A percentile compares a stretch with the other conserved stretches of the same genome.
Conservation (phyloP, 257 asterid genomes). For the Anisodus acutangulus region DNA sequence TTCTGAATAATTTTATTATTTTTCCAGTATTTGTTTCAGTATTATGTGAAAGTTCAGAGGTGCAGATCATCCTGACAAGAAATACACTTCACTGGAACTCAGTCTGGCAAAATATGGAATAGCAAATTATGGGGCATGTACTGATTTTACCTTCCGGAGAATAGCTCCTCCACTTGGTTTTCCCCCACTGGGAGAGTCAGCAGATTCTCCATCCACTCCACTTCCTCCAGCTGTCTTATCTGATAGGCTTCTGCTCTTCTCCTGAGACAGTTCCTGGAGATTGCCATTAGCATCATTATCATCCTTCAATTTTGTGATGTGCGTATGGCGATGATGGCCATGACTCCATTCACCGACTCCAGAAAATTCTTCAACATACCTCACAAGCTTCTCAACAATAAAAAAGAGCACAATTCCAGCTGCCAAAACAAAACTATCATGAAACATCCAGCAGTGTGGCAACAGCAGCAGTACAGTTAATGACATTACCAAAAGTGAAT, state of each 20-base stretch:
- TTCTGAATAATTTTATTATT: neutral
- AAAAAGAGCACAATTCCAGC: slow-evolving; percentile 91
- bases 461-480: neutral
- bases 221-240: slow-evolving; percentile 43
- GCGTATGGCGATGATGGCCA: slow-evolving; percentile 64
- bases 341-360: slow-evolving; percentile 55
- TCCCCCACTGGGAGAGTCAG: slow-evolving; percentile 42
- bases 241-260: slow-evolving; percentile 41
- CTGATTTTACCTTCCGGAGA: slow-evolving; percentile 69
- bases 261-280: slow-evolving; percentile 46
- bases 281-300: slow-evolving; percentile 53
- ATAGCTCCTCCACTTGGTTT: slow-evolving; percentile 44
- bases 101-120: neutral
- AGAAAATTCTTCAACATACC: slow-evolving; percentile 82
- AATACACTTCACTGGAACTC: neutral
- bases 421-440: slow-evolving; percentile 51
- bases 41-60: neutral
- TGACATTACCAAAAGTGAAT: slow-evolving; percentile 10
- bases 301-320: slow-evolving; percentile 53
- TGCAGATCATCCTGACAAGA: neutral
- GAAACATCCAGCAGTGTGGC: slow-evolving; percentile 30
- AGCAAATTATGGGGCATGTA: neutral
- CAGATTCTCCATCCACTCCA: slow-evolving; percentile 41
- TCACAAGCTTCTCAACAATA: slow-evolving; percentile 90
- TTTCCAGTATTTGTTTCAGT: neutral